Evolutionary conservation across 164 flowering plant genomes (phyloP).

Genomic region (Stephania japonica): DNA sequence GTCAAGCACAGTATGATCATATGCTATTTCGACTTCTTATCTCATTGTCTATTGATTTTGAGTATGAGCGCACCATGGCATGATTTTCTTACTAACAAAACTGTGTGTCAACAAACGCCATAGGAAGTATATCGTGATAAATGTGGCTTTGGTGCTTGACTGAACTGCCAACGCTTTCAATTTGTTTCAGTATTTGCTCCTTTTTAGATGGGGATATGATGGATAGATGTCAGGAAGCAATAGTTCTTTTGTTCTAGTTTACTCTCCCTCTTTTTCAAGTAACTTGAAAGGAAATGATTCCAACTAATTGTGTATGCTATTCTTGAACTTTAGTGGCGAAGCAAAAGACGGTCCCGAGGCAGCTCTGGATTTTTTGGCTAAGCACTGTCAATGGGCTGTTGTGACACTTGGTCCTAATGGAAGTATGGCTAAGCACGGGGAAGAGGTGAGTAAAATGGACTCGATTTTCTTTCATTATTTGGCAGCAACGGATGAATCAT

Average conservation of each 20-base stretch:
- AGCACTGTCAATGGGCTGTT: constrained; percentile 81
- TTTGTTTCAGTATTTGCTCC: too few relatives aligned
- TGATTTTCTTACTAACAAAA: not conserved
- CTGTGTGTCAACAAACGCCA: not conserved
- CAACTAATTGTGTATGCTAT: constrained; percentile 1
- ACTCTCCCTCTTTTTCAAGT: not conserved
- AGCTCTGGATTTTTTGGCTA: constrained; percentile 62
- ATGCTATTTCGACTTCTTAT: not conserved
- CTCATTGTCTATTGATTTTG: not conserved
- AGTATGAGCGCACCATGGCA: not conserved
- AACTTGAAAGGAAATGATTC: not conserved
- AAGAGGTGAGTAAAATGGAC: constrained; percentile 51
- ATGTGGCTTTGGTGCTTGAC: too few relatives aligned
- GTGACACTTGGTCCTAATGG: constrained; percentile 83
- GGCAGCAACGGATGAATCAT: not conserved
- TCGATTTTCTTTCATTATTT: not conserved
- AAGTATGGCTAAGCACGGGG: constrained; percentile 78
- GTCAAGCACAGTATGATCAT: not conserved
- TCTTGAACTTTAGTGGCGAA: constrained; percentile 41
- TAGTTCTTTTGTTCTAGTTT: too few relatives aligned
- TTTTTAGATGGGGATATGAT: not conserved
- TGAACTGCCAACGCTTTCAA: too few relatives aligned
- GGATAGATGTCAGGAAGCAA: not conserved
- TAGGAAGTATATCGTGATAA: too few relatives aligned
- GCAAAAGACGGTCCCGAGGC: constrained; percentile 50